phyloP scores from a whole-genome alignment of 1,139 yeast species.

The Kodamaea fungicola region DNA sequence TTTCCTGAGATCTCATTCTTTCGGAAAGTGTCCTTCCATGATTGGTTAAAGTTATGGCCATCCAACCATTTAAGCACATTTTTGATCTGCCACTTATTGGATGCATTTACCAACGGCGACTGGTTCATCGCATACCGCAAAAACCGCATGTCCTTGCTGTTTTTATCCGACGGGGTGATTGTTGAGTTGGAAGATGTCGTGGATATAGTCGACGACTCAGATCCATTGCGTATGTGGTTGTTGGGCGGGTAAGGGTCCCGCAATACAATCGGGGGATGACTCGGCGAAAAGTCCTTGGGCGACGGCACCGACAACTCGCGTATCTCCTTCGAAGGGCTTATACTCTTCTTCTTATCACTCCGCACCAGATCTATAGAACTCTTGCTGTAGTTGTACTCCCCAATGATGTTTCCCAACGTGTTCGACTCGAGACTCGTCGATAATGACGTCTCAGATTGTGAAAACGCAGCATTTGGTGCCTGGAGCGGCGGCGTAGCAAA shows the following conservation, averaged over 20 bases:
- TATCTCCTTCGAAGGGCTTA: not conserved
- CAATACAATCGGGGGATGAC: not conserved
- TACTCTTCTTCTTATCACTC: not conserved
- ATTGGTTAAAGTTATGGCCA: conserved; percentile 59
- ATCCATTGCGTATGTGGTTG: conserved; percentile 33
- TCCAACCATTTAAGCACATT: conserved; percentile 70
- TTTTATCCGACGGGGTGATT: conserved; percentile 29
- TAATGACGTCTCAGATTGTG: conserved; percentile 3
- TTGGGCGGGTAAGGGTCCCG: conserved; percentile 4
- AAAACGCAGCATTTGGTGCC: not conserved
- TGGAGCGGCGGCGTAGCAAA: not conserved
- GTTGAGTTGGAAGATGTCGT: conserved; percentile 31
- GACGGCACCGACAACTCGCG: not conserved
- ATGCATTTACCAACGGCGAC: conserved; percentile 17
- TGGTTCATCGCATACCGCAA: conserved; percentile 46
- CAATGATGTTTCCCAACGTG: conserved; percentile 28
- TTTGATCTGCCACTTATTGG: conserved; percentile 59
- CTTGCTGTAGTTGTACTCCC: conserved; percentile 27
- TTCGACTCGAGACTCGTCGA: conserved; percentile 16
- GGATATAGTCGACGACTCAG: conserved; percentile 36
- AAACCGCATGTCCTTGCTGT: conserved; percentile 38
- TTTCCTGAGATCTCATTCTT: conserved; percentile 60
- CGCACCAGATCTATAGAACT: conserved; percentile 17
- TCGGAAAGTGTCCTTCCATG: conserved; percentile 68
- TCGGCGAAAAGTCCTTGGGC: not conserved